Evolutionary conservation across 768 basidiomycete genomes (phyloP).

Genomic region (Trichaptum fuscoviolaceum): DNA sequence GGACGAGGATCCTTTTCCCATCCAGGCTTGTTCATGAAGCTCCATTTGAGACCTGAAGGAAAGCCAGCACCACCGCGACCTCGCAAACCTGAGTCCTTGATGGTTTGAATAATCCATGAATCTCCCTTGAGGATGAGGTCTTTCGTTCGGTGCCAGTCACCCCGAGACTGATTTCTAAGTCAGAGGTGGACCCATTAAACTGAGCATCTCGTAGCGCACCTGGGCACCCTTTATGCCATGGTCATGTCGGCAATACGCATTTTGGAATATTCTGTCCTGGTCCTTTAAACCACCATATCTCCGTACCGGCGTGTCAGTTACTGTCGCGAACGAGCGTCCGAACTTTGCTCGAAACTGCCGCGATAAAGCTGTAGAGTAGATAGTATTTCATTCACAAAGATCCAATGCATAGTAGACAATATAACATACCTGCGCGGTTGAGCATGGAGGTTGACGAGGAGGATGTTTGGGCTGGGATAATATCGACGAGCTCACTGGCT

Average conservation of each 20-base stretch:
- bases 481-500: not conserved
- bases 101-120: constrained; percentile 92
- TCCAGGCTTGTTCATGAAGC: constrained; percentile 99
- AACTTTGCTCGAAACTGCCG: constrained; percentile 26
- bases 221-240: constrained; percentile 89
- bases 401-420: not conserved
- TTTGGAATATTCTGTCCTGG: constrained; percentile 92
- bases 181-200: constrained; percentile 9
- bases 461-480: not conserved
- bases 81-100: constrained; percentile 93
- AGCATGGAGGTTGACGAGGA: not conserved
- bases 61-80: constrained; percentile 97
- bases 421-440: not conserved
- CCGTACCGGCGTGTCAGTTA: constrained; percentile 80
- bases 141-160: constrained; percentile 98
- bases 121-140: constrained; percentile 95
- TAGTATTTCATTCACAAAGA: not conserved
- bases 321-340: constrained; percentile 53
- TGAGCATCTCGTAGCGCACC: constrained; percentile 38
- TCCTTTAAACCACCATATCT: constrained; percentile 93
- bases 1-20: constrained; percentile 97
- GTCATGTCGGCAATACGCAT: constrained; percentile 83
- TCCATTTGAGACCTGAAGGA: constrained; percentile 95
- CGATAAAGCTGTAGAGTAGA: constrained; percentile 9
- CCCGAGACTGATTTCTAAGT: constrained; percentile 56